These are phyloP conservation scores for Sordaria brevicollis DNA, from an alignment of 495 filamentous ascomycete genomes.

Conservation along the genomic window DNA sequence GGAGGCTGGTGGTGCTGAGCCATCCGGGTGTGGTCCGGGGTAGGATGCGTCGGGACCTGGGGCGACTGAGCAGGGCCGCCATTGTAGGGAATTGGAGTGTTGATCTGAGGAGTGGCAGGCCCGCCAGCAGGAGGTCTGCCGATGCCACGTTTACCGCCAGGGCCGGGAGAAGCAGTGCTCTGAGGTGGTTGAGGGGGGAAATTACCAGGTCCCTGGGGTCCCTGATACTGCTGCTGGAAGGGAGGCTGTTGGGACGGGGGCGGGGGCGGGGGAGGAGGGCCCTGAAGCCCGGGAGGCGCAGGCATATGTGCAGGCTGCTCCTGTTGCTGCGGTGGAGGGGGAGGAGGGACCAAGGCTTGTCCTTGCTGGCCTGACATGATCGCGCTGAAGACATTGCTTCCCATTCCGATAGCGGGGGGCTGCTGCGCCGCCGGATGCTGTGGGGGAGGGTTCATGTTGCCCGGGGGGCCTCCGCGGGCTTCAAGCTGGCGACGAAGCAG, in stretches of 20 bases:
- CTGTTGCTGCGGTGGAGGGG: conserved; percentile 54
- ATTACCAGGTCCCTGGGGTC: conserved; percentile 38
- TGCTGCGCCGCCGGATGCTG: conserved; percentile 66
- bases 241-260: conserved; percentile 41
- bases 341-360: conserved; percentile 80
- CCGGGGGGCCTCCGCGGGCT: conserved; percentile 54
- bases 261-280: conserved; percentile 48
- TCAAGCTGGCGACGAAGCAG: conserved; percentile 84
- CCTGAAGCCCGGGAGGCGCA: conserved; percentile 54
- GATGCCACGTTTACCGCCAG: conserved; percentile 53
- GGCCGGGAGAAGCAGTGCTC: conserved; percentile 78
- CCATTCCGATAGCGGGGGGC: conserved; percentile 72
- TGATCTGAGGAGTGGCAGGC: conserved; percentile 85
- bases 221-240: conserved; percentile 36
- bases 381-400: conserved; percentile 84
- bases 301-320: conserved; percentile 48
- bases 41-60: conserved; percentile 67
- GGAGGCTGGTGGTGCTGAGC: conserved; percentile 22
- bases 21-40: conserved; percentile 42
- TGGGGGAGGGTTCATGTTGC: conserved; percentile 51
- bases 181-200: conserved; percentile 61
- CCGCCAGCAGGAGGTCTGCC: conserved; percentile 49
- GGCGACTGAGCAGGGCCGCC: conserved; percentile 68
- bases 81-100: conserved; percentile 69
- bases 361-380: conserved; percentile 89